Percentiles rank a stretch among this genome's conserved stretches.
Conservation (phyloP, 768 basidiomycete genomes). For the Auricularia sp. region DNA sequence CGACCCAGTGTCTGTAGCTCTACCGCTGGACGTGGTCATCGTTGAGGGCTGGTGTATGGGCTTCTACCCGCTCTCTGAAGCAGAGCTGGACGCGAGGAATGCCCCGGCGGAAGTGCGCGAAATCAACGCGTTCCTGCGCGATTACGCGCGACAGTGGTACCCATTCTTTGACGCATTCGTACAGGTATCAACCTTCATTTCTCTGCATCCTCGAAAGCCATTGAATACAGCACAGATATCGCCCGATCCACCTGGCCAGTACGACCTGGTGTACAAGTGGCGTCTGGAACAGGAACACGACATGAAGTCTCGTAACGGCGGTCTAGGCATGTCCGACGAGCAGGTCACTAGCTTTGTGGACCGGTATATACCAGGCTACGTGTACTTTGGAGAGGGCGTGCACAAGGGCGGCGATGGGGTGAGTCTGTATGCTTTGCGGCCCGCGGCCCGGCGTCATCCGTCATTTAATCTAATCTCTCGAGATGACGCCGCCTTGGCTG, state of each 20-base stretch:
- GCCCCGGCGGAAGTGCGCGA: constrained; percentile 7
- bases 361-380: constrained; percentile 89
- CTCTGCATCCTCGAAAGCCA: too few relatives aligned
- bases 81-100: constrained; percentile 35
- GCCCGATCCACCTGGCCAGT: constrained; percentile 14
- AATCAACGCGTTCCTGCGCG: constrained; percentile 34
- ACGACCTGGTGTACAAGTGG: constrained; percentile 72
- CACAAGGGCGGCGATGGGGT: constrained; percentile 18
- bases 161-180: constrained; percentile 60
- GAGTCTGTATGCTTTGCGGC: too few relatives aligned
- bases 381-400: constrained; percentile 68
- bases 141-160: constrained; percentile 60
- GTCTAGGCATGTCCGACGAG: constrained; percentile 79
- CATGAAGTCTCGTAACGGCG: constrained; percentile 81
- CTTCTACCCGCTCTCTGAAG: constrained; percentile 52
- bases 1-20: constrained; percentile 34
- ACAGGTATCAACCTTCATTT: constrained; percentile 38
- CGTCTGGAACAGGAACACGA: constrained; percentile 79
- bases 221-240: constrained; percentile 21
- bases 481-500: constrained; percentile 30
- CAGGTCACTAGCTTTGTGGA: constrained; percentile 78
- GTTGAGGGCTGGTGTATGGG: constrained; percentile 97
- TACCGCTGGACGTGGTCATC: constrained; percentile 69
- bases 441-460: too few relatives aligned
- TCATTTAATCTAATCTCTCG: neutral